A percentile compares a stretch with the other conserved stretches of the same genome.
Evolutionary conservation across 306 rosid species (phyloP).

Genomic region (Echinosophora koreensis): DNA sequence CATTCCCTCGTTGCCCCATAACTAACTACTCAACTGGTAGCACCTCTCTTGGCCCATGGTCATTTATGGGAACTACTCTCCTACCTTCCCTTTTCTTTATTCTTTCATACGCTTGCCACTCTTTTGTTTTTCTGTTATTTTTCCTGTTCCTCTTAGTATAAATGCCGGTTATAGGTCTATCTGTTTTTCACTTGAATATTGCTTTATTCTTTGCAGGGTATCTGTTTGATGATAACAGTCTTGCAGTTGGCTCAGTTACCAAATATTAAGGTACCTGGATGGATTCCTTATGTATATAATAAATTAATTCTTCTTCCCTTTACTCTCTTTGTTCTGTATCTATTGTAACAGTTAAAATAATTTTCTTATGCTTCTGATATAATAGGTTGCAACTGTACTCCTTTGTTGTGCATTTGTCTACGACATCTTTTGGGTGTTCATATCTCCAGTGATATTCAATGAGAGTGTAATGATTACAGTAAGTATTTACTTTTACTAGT

Average conservation of each 20-base stretch:
- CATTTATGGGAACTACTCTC: conserved; percentile 2
- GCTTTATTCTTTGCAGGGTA: conserved; percentile 75
- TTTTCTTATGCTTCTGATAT: conserved; percentile 34
- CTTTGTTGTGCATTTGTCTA: conserved; percentile 93
- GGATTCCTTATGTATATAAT: conserved; percentile 37
- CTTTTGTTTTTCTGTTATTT: neutral
- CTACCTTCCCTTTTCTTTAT: neutral
- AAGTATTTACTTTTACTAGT: conserved; percentile 45
- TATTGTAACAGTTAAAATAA: conserved; percentile 13
- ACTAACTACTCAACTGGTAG: neutral
- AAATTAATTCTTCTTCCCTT: conserved; percentile 25
- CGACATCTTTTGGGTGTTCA: conserved; percentile 98
- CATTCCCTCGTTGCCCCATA: neutral
- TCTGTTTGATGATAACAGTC: conserved; percentile 94
- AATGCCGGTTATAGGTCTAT: neutral
- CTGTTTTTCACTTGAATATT: conserved; percentile 38
- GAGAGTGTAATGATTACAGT: conserved; percentile 95
- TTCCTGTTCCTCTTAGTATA: neutral
- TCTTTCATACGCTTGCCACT: neutral
- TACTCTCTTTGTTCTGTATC: conserved; percentile 26
- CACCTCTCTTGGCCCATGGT: neutral
- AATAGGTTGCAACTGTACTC: conserved; percentile 97
- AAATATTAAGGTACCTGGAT: conserved; percentile 81
- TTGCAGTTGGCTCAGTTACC: conserved; percentile 93
- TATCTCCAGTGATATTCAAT: conserved; percentile 78